Conservation (phyloP, 306 rosid species). For the Quercus parvula region DNA sequence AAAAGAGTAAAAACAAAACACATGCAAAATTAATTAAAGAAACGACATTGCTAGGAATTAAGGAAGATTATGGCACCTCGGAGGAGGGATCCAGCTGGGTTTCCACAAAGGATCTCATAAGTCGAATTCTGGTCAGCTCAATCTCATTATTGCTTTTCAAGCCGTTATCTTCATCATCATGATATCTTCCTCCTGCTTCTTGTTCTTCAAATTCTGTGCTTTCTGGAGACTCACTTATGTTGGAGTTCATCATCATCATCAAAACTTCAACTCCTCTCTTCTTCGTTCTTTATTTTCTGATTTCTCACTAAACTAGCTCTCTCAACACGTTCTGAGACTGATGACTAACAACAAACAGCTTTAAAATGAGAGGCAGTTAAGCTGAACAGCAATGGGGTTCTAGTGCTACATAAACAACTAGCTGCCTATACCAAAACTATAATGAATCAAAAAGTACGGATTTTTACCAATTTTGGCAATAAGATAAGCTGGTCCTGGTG, state of each 20-base stretch:
- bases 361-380: too few relatives aligned
- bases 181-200: neutral
- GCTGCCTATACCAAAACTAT: too few relatives aligned
- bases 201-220: neutral
- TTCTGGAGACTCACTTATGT: neutral
- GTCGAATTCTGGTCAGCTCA: conserved; percentile 5
- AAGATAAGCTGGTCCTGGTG: too few relatives aligned
- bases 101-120: conserved; percentile 24
- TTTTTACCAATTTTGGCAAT: too few relatives aligned
- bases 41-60: neutral
- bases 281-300: neutral
- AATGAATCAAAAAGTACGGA: too few relatives aligned
- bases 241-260: neutral
- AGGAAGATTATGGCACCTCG: neutral
- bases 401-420: too few relatives aligned
- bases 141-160: neutral
- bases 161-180: neutral
- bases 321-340: neutral
- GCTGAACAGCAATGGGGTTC: too few relatives aligned
- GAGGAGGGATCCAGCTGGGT: conserved; percentile 21
- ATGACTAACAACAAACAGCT: neutral
- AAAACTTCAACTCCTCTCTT: neutral
- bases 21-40: too few relatives aligned
- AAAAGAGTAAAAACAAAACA: neutral
- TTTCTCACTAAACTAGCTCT: neutral